phyloP scores from a whole-genome alignment of 2,329 filamentous ascomycete genomes.

The Pyrenochaeta sp. region DNA sequence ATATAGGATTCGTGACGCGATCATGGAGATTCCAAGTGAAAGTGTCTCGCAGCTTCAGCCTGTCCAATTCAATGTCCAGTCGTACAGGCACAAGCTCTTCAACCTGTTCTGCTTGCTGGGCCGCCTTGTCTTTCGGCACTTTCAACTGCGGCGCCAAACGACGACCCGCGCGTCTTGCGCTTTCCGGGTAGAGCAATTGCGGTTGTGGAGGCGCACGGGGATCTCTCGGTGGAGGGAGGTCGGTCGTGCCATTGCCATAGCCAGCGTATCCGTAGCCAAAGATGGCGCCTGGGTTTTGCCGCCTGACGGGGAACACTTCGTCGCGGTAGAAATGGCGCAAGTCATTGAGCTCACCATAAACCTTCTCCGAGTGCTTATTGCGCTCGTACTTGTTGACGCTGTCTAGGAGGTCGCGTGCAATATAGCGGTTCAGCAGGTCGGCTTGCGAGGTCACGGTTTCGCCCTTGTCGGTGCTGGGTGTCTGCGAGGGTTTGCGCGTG shows the following conservation, averaged over 20 bases:
- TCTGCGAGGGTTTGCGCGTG: conserved; percentile 58
- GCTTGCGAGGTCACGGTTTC: conserved; percentile 44
- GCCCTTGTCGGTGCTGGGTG: conserved; percentile 44
- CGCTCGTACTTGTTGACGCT: conserved; percentile 62
- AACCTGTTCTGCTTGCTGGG: conserved; percentile 88
- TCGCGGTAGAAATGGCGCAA: conserved; percentile 38
- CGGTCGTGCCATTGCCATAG: conserved; percentile 87
- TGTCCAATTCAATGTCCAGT: conserved; percentile 93
- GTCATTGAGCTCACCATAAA: conserved; percentile 63
- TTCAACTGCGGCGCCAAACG: conserved; percentile 76
- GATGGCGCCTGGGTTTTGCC: conserved; percentile 64
- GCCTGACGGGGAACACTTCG: conserved; percentile 65
- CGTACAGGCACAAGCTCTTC: conserved; percentile 92
- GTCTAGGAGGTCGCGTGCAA: conserved; percentile 68
- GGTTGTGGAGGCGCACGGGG: conserved; percentile 58
- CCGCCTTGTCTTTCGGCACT: conserved; percentile 76
- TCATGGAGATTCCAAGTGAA: conserved; percentile 99
- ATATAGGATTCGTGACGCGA: conserved; percentile 76
- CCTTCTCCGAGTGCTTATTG: conserved; percentile 63
- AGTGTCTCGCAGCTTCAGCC: conserved; percentile 92
- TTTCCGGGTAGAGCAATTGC: conserved; percentile 78
- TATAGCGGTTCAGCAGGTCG: conserved; percentile 68
- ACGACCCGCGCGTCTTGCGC: conserved; percentile 78
- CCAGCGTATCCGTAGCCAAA: conserved; percentile 82
- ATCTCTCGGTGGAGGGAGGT: conserved; percentile 49